Evolutionary conservation across 2,329 filamentous ascomycete species (phyloP).

Genomic region (Penicillium aurantiogriseum): DNA sequence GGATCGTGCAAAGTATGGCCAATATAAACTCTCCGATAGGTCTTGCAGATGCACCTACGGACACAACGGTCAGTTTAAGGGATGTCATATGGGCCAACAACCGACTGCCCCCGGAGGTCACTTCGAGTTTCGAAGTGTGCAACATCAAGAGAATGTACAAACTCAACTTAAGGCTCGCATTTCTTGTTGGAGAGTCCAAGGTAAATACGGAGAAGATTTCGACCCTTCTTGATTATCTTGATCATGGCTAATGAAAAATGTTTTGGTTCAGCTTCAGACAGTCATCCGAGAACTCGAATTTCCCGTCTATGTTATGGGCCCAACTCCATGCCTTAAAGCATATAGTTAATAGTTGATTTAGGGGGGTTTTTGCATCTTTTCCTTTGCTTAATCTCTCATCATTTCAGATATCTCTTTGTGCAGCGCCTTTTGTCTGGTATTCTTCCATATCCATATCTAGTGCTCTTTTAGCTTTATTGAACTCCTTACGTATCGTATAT

Average conservation of each 20-base stretch:
- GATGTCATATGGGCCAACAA: not conserved
- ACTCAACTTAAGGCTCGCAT: conserved; percentile 14
- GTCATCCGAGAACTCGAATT: conserved; percentile 19
- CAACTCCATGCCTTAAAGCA: not conserved
- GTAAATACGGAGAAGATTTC: not conserved
- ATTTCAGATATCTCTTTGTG: not conserved
- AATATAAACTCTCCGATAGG: conserved; percentile 8
- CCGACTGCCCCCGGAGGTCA: conserved; percentile 8
- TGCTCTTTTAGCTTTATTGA: not conserved
- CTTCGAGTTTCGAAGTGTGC: conserved; percentile 19
- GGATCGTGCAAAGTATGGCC: conserved; percentile 20
- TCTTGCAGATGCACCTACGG: not conserved
- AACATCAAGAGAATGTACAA: conserved; percentile 18
- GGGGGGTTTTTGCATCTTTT: not conserved
- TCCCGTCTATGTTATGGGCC: conserved; percentile 13
- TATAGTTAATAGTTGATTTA: not conserved
- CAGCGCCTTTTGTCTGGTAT: not conserved
- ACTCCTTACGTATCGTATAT: not conserved
- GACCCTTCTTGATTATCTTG: not conserved
- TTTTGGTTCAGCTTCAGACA: not conserved
- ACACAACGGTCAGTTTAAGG: conserved; percentile 1
- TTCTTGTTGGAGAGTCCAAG: conserved; percentile 9
- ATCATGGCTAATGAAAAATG: not conserved
- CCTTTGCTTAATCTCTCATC: not conserved
- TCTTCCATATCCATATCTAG: not conserved